These are phyloP conservation scores for Vachellia pachyceras DNA, from an alignment of 306 rosid species.

Conservation along the genomic window DNA sequence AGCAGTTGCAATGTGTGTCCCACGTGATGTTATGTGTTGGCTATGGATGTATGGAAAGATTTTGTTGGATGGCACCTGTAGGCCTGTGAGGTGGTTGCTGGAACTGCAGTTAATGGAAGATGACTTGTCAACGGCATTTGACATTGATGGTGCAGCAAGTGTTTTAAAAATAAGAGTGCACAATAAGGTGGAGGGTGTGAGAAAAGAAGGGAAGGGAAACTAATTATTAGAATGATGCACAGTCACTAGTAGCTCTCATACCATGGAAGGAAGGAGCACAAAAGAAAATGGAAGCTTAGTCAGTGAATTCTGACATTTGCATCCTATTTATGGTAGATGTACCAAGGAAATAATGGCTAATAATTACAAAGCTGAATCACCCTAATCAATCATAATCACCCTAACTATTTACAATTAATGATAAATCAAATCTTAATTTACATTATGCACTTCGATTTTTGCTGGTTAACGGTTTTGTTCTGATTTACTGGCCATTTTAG, in stretches of 20 bases:
- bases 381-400: neutral
- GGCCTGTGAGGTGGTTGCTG: neutral
- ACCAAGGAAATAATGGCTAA: neutral
- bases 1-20: neutral
- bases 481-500: conserved; percentile 52
- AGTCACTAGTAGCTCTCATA: neutral
- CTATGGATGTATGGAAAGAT: no score
- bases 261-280: neutral
- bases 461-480: conserved; percentile 34
- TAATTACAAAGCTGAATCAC: neutral
- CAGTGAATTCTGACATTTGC: neutral
- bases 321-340: neutral
- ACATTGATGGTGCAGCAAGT: neutral
- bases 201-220: neutral
- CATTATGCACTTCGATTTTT: conserved; percentile 17
- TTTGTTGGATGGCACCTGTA: neutral
- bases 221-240: neutral
- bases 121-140: neutral
- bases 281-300: neutral
- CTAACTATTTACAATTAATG: neutral
- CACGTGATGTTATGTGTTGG: neutral
- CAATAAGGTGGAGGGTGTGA: neutral
- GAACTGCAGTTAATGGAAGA: neutral
- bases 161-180: no score
- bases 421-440: neutral